Evolutionary conservation across 345 rosid species (phyloP), one percentile per base, ranked within the genome.

Genomic region (Eucalyptus sp.): DNA sequence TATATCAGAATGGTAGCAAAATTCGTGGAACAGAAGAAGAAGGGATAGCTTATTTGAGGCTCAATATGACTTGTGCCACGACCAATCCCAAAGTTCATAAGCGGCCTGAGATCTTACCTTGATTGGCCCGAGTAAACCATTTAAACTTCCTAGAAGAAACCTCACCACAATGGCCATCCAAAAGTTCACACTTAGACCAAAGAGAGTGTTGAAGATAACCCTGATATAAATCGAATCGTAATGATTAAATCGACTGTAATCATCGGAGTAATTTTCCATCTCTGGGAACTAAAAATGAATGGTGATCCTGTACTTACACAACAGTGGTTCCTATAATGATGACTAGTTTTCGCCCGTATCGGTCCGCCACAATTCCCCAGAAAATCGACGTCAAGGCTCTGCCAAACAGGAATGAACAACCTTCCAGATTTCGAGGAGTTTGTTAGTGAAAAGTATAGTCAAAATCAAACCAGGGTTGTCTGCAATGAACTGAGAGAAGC

Each of bases 331-430:
- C 99, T 3, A 95, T 89, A 51, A 98, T 88, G 51, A 98, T 96
- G 9, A 97, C 96, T 50, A 98, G 99, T 90, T 94, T 98, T 92
- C 99, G 93, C 87, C 99, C 99, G 89, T 94, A 94, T 88, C 96
- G 98, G 91, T 98, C 99, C 33, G 99, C 96, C 76, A 97, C 92
- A 13, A 95, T 11, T 87, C 99, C 99, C 98, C 99, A 98, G 20
- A 92, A 20, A 22, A 95, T 95, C 56, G 99, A 98, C 84, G 99
- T 98, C 89, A 95, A 90, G 50, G 96, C 97, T 95, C 99, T 89
- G 14, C 98, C 99, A 66, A 96, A 91, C 99, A 98, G 96, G 90
- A 93, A 95, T 31, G 99, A 90, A 88, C 97, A 94, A 48, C 99
- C 99, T 97, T 88, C 88, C 93, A 50, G 31, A 87, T 52, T 76